Conservation (phyloP, 192 early-diverging fungal species). For the Funneliformis mosseae region DNA sequence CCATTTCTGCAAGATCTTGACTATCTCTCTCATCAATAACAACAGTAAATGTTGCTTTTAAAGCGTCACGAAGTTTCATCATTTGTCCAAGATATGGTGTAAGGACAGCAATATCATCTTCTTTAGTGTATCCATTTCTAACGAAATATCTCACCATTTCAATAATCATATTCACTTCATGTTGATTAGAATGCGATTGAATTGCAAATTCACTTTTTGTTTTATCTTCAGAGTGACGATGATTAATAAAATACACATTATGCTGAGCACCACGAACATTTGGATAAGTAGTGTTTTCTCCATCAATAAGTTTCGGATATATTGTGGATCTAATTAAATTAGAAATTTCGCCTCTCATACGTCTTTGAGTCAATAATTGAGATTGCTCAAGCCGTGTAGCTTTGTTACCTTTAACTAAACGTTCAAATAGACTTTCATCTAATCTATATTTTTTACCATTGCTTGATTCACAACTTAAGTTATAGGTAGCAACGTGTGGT, state of each 20-base stretch:
- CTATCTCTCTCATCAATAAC: slow-evolving; percentile 47
- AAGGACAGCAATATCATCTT: slow-evolving; percentile 55
- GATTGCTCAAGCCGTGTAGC: neutral
- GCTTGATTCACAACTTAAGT: slow-evolving; percentile 41
- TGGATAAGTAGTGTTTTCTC: slow-evolving; percentile 39
- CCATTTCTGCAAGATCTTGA: slow-evolving; percentile 37
- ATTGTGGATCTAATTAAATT: slow-evolving; percentile 49
- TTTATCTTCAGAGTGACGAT: slow-evolving; percentile 48
- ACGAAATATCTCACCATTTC: slow-evolving; percentile 52
- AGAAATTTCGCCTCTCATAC: slow-evolving; percentile 57
- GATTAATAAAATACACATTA: slow-evolving; percentile 54
- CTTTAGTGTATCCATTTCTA: slow-evolving; percentile 51
- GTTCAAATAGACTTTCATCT: slow-evolving; percentile 55
- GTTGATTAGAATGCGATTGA: slow-evolving; percentile 49
- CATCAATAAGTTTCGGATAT: slow-evolving; percentile 50
- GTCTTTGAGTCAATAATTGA: slow-evolving; percentile 41
- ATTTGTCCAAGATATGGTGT: slow-evolving; percentile 61
- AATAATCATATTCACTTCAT: slow-evolving; percentile 55
- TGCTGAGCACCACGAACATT: slow-evolving; percentile 46
- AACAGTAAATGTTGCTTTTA: slow-evolving; percentile 36
- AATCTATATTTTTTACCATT: slow-evolving; percentile 45
- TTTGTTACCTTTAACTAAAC: slow-evolving; percentile 29
- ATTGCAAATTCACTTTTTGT: slow-evolving; percentile 38
- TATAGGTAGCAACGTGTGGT: neutral
- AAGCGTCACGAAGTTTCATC: slow-evolving; percentile 43